phyloP scores from a whole-genome alignment of 2,329 filamentous ascomycete genomes.

The Domatiomyces globalis region DNA sequence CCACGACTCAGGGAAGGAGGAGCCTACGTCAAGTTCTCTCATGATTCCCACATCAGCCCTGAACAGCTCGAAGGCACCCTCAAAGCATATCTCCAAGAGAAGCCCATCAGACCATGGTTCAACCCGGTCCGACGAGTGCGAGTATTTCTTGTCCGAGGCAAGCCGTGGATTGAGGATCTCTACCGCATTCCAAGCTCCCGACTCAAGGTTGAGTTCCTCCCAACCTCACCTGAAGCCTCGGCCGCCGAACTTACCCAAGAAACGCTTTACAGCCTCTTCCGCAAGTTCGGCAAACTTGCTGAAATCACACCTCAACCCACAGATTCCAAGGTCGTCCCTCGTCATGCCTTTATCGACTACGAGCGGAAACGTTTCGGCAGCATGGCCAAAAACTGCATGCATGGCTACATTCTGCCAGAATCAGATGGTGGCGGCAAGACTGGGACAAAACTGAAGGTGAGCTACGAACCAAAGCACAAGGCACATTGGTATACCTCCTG shows the following conservation, averaged over 20 bases:
- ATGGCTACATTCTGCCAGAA: slow-evolving; percentile 62
- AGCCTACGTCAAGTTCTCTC: slow-evolving; percentile 75
- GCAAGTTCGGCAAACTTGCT: slow-evolving; percentile 76
- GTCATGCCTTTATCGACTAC: slow-evolving; percentile 69
- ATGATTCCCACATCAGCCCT: slow-evolving; percentile 33
- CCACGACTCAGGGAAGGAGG: slow-evolving; percentile 83
- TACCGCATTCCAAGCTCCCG: slow-evolving; percentile 64
- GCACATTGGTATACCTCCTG: slow-evolving; percentile 72
- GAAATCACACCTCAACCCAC: slow-evolving; percentile 72
- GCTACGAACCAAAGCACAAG: slow-evolving; percentile 68
- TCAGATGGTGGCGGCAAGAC: slow-evolving; percentile 56
- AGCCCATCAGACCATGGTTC: slow-evolving; percentile 77
- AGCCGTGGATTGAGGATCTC: slow-evolving; percentile 88
- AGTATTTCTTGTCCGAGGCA: slow-evolving; percentile 61
- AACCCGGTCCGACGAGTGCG: slow-evolving; percentile 62
- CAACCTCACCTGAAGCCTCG: slow-evolving; percentile 53
- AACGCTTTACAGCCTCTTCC: slow-evolving; percentile 70
- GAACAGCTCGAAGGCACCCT: slow-evolving; percentile 49
- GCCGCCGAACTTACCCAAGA: slow-evolving; percentile 75
- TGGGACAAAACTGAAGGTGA: slow-evolving; percentile 65
- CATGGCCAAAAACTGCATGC: slow-evolving; percentile 83
- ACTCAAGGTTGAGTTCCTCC: slow-evolving; percentile 72
- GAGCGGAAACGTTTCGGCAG: slow-evolving; percentile 58
- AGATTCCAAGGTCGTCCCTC: slow-evolving; percentile 72
- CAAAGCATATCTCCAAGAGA: slow-evolving; percentile 48